Base-by-base conservation (phyloP, 2,329 filamentous ascomycete species). In the Acephala macrosclerotiorum region DNA sequence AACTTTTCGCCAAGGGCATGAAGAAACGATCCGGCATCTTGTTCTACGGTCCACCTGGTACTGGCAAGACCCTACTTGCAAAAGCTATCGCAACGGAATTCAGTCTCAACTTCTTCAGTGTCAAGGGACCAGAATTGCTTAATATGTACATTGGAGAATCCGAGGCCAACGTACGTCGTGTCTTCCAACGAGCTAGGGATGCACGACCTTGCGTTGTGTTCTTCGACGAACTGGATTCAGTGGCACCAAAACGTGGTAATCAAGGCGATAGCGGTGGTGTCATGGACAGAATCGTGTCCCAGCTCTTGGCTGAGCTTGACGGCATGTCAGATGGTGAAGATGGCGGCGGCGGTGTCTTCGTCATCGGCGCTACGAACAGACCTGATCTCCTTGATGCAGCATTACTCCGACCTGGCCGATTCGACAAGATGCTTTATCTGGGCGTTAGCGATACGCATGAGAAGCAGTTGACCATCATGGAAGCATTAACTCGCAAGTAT, bases 111-210 rank as follows among this genome's bases (percentile, higher is more conserved):
- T 97, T 97, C 82, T 97, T 97, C 84, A 93, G 89, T 69, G 92
- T 97, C 78, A 97, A 97, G 79, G 94, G 94, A 0, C 94, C 94
- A 0, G 94, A 97, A 79, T 80, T 97, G 72, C 88, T 97, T 58
- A 97, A 97, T 79, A 97, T 97, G 94, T 97, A 97, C 76, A 96
- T 97, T 77, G 94, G 94, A 78, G 94, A 97, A 78, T 96, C 92
- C 0, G 94, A 97, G 80, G 93, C 93, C 71, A 97, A 97, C 74
- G 94, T 97, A 25, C 89, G 94, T 14, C 86, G 93, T 11, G 94
- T 97, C 0, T 97, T 97, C 80, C 93, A 96, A 78, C 86, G 92
- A 42, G 94, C 94, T 6, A 84, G 94, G 51, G 94, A 97, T 77
- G 93, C 94, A 1, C 82, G 93, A 35, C 94, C 94, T 7, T 97